phyloP scores from a whole-genome alignment of 148 eudicot species.

The Silene uniflora region DNA sequence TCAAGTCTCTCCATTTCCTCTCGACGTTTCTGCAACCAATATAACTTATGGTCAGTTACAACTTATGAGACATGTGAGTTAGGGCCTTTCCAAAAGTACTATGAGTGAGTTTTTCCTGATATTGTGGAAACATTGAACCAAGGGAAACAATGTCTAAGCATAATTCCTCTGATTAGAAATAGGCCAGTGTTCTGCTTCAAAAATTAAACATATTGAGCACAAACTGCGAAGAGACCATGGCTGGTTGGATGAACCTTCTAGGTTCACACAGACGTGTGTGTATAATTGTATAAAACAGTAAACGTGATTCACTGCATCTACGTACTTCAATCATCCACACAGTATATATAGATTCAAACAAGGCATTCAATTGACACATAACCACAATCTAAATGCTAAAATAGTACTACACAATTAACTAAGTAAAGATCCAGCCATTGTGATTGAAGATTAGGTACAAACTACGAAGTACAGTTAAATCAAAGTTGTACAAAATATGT shows the following conservation, averaged over 20 bases:
- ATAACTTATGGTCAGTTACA: not conserved
- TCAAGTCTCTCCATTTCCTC: slow-evolving; percentile 93
- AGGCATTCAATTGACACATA: not conserved
- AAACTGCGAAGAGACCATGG: not conserved
- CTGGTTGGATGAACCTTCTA: not conserved
- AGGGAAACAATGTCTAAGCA: too few species aligned
- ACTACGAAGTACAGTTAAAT: not conserved
- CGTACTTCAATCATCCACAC: too few species aligned
- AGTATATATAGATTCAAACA: not conserved
- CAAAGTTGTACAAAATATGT: not conserved
- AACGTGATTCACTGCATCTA: too few species aligned
- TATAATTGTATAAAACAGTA: not conserved
- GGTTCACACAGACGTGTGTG: not conserved
- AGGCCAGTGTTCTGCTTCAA: not conserved
- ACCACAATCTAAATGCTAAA: not conserved
- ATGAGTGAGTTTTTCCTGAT: too few species aligned
- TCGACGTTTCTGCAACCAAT: slow-evolving; percentile 61
- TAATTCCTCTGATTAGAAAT: not conserved
- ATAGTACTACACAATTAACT: not conserved
- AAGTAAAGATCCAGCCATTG: not conserved
- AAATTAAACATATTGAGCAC: too few species aligned
- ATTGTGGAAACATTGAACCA: too few species aligned
- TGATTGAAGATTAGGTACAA: not conserved
- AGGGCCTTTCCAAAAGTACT: too few species aligned
- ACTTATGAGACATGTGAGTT: too few species aligned